phyloP scores from a whole-genome alignment of 352 stramenopile species.

The Phytophthora ohioensis region DNA sequence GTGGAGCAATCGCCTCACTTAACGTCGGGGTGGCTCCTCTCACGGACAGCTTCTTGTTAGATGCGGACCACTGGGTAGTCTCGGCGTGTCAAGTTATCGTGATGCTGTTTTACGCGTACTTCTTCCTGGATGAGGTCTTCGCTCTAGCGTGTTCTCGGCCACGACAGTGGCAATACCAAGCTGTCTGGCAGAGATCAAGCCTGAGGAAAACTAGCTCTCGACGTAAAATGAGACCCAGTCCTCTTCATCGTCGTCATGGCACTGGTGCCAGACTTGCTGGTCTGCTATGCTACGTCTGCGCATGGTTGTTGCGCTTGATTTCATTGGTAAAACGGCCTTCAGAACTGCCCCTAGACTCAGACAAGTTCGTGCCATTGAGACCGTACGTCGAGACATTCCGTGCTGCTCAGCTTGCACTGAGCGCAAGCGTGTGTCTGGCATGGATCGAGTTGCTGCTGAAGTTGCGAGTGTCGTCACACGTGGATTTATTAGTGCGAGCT shows the following conservation, averaged over 20 bases:
- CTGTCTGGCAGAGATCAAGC: conserved; percentile 30
- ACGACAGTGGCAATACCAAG: conserved; percentile 31
- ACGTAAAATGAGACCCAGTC: conserved; percentile 11
- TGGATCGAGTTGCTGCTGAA: conserved; percentile 57
- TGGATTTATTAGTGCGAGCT: conserved; percentile 55
- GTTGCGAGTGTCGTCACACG: conserved; percentile 45
- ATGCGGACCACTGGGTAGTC: conserved; percentile 34
- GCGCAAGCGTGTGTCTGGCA: conserved; percentile 50
- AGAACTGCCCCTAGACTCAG: conserved; percentile 39
- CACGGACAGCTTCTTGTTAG: conserved; percentile 50
- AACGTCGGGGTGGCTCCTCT: conserved; percentile 43
- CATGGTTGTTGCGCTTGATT: conserved; percentile 56
- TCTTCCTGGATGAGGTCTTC: conserved; percentile 54
- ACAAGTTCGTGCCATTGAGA: conserved; percentile 45
- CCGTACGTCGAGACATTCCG: conserved; percentile 50
- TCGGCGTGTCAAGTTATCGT: conserved; percentile 43
- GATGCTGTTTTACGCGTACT: conserved; percentile 56
- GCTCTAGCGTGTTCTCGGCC: conserved; percentile 34
- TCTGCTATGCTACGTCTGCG: conserved; percentile 46
- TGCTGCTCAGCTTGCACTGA: conserved; percentile 47
- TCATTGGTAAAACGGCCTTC: conserved; percentile 49
- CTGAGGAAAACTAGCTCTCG: neutral
- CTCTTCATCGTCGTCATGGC: conserved; percentile 38
- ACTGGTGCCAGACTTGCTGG: conserved; percentile 40
- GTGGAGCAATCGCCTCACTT: conserved; percentile 43